phyloP scores from a whole-genome alignment of 1,284 basidiomycete species.

The Boletus smithii region DNA sequence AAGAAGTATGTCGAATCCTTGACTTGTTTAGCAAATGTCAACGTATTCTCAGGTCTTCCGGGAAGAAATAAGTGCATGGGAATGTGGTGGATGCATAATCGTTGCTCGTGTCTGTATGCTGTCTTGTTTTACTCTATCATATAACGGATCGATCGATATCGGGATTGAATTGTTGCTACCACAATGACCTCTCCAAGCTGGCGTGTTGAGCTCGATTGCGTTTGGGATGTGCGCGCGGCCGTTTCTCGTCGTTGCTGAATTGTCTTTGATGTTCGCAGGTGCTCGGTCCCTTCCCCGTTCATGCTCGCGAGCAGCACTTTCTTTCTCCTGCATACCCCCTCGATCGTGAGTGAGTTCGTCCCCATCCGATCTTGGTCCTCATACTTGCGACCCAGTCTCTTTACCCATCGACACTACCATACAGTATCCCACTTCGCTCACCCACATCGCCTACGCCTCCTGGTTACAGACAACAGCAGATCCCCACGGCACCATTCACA shows the following conservation, averaged over 20 bases:
- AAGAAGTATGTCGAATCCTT: conserved; percentile 61
- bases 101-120: conserved; percentile 4
- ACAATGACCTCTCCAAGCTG: conserved; percentile 21
- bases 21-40: conserved; percentile 8
- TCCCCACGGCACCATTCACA: conserved; percentile 45
- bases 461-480: conserved; percentile 49
- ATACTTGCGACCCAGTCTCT: conserved; percentile 16
- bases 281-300: conserved; percentile 76
- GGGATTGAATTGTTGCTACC: too few species aligned
- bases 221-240: conserved; percentile 30
- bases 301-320: conserved; percentile 76
- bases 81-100: background rate
- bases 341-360: conserved; percentile 43
- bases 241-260: background rate
- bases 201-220: conserved; percentile 23
- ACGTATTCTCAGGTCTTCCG: conserved; percentile 54
- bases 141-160: too few species aligned
- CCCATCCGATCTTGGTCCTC: background rate
- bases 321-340: conserved; percentile 72
- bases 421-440: conserved; percentile 51
- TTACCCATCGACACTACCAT: conserved; percentile 18
- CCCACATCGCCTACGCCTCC: conserved; percentile 46
- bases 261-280: conserved; percentile 40
- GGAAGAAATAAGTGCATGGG: conserved; percentile 54
- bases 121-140: background rate